phyloP scores from a whole-genome alignment of 352 stramenopile species.

The Globisporangium alternatum region DNA sequence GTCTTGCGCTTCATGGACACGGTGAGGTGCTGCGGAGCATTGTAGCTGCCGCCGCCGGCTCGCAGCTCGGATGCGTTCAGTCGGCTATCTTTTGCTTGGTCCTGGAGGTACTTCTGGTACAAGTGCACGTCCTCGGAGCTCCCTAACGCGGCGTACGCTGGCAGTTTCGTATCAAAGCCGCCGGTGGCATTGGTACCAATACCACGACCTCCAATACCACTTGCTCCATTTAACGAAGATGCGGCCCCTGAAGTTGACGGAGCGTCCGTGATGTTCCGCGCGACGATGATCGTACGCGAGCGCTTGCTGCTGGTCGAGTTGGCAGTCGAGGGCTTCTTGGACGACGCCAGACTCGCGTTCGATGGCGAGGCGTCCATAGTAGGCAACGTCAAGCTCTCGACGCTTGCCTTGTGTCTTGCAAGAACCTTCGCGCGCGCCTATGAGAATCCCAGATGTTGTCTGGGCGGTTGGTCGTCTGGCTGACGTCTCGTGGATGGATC shows the following conservation, averaged over 20 bases:
- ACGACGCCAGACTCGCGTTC: slow-evolving; percentile 32
- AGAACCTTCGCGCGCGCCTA: not conserved
- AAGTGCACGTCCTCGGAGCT: slow-evolving; percentile 48
- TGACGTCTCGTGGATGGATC: not conserved
- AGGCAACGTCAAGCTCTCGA: not conserved
- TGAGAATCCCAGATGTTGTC: not conserved
- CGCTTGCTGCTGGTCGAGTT: slow-evolving; percentile 33
- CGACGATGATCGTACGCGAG: slow-evolving; percentile 57
- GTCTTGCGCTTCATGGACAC: slow-evolving; percentile 40
- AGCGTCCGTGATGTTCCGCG: slow-evolving; percentile 30
- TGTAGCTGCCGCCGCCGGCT: slow-evolving; percentile 5
- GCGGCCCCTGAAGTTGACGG: slow-evolving; percentile 9
- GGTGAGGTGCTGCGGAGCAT: slow-evolving; percentile 24
- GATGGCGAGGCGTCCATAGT: slow-evolving; percentile 45
- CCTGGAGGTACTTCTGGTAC: slow-evolving; percentile 55
- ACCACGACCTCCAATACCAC: not conserved
- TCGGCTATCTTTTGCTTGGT: slow-evolving; percentile 27
- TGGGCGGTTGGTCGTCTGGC: not conserved
- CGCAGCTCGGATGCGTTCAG: slow-evolving; percentile 31
- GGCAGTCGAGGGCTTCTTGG: slow-evolving; percentile 34
- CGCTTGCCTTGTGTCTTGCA: not conserved
- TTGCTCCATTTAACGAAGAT: not conserved
- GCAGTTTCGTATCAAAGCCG: slow-evolving; percentile 38
- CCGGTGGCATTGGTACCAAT: not conserved
- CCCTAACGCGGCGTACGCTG: slow-evolving; percentile 62